phyloP scores from a whole-genome alignment of 768 basidiomycete genomes.

The Mycena vulgaris region DNA sequence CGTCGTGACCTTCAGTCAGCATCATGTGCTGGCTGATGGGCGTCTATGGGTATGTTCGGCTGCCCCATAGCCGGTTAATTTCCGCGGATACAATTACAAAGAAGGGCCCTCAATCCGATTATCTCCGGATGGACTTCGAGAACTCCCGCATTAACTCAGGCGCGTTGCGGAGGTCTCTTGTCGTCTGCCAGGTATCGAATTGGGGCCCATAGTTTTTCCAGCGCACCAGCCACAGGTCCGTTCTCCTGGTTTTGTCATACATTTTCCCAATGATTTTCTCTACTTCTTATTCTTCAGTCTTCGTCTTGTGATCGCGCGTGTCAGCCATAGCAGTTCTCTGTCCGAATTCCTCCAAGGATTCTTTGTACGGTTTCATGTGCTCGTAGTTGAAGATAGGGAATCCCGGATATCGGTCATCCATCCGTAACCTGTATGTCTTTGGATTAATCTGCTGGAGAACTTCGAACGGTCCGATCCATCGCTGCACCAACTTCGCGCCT shows the following conservation, averaged over 20 bases:
- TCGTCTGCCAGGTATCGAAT: neutral
- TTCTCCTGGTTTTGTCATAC: neutral
- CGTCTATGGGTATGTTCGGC: too few species aligned
- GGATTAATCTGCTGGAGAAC: neutral
- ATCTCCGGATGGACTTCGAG: neutral
- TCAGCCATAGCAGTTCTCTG: neutral
- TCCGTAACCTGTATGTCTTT: neutral
- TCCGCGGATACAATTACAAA: neutral
- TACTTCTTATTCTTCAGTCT: neutral
- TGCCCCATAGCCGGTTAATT: too few species aligned
- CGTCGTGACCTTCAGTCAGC: too few species aligned
- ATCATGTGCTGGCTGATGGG: too few species aligned
- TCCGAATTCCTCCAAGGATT: neutral
- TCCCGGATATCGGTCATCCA: neutral
- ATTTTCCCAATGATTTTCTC: neutral
- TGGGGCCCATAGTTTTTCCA: neutral
- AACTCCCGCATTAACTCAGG: neutral
- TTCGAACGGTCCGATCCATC: neutral
- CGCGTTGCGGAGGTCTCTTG: constrained; percentile 2
- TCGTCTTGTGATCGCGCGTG: neutral
- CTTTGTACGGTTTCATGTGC: neutral
- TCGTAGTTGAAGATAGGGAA: neutral
- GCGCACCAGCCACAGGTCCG: neutral
- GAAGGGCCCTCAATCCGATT: neutral
- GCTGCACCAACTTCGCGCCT: neutral